Evolutionary conservation across 768 basidiomycete genomes (phyloP).

Genomic region (Mycena latifolia): DNA sequence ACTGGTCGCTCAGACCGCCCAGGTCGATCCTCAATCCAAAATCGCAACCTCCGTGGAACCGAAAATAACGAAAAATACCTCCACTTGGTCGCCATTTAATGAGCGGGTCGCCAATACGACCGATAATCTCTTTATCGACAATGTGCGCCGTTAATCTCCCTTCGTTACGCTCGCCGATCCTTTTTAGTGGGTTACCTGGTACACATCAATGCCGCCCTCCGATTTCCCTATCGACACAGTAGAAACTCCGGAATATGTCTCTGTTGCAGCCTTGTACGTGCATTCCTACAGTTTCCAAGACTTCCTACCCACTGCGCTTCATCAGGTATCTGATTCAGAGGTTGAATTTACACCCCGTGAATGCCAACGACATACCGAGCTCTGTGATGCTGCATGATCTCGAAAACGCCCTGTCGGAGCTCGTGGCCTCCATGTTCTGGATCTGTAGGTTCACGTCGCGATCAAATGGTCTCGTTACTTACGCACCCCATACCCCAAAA

Average conservation of each 20-base stretch:
- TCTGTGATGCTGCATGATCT: neutral
- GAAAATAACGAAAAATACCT: neutral
- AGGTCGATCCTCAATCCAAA: neutral
- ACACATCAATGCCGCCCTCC: too few relatives aligned
- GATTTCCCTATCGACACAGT: too few relatives aligned
- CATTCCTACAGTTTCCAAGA: neutral
- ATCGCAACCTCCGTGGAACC: neutral
- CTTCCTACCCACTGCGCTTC: neutral
- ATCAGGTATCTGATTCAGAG: neutral
- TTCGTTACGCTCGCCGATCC: too few relatives aligned
- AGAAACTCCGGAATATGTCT: too few relatives aligned
- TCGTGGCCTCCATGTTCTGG: constrained; percentile 8
- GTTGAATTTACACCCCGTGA: neutral
- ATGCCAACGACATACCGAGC: neutral
- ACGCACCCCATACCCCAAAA: too few relatives aligned
- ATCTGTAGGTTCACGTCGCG: neutral
- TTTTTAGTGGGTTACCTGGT: too few relatives aligned
- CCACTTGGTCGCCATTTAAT: neutral
- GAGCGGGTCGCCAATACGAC: neutral
- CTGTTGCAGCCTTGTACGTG: neutral
- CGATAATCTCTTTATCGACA: neutral
- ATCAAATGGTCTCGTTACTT: too few relatives aligned
- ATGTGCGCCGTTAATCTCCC: neutral
- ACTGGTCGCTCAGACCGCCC: neutral
- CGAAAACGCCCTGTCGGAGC: neutral